Evolutionary conservation across 1,284 basidiomycete genomes (phyloP), one percentile per base, ranked within the genome.

Genomic region (Wolfiporia cocos): DNA sequence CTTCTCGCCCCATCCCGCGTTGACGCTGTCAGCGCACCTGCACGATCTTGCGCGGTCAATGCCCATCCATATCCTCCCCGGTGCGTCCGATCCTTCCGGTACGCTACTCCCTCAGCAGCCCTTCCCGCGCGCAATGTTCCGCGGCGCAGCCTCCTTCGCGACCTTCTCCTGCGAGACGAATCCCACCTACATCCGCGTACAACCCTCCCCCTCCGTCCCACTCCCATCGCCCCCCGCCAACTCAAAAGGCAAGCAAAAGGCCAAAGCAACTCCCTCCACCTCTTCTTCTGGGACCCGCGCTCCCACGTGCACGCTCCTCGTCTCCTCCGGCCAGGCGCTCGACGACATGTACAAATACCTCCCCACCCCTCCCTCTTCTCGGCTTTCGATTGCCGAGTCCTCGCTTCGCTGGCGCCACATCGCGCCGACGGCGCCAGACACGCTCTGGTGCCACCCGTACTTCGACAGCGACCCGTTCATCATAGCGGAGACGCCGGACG

Each of bases 391-490:
- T 54, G 81, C 91, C 3, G 73, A 80, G 49, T 73, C 84, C 37
- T 94, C 92, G 12, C 71, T 99, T 10, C 79, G 77, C 56, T 99
- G 94, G 96, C 74, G 92, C 48, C 96, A 99, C 65, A 78, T 97
- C 54, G 95, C 96, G 9, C 96, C 96, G 0, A 99, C 95, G 1
- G 93, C 95, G 11, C 96, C 96, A 11, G 96, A 99, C 64, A 99
- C 96, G 1, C 74, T 99, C 1, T 98, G 93, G 92, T 97, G 95
- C 58, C 95, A 97, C 61, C 96, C 96, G 7, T 98, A 89, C 67
- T 82, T 88, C 39, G 73, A 80, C 29, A 68, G 70, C 7, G 96
- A 99, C 61, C 96, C 96, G 0, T 99, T 99, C 64, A 74, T 97
- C 43, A 71, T 99, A 30, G 62, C 70, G 20, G 73, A 85, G 56